These are phyloP conservation scores for Kockiozyma suomiensis DNA, from an alignment of 805 yeast genomes.

Conservation along the genomic window DNA sequence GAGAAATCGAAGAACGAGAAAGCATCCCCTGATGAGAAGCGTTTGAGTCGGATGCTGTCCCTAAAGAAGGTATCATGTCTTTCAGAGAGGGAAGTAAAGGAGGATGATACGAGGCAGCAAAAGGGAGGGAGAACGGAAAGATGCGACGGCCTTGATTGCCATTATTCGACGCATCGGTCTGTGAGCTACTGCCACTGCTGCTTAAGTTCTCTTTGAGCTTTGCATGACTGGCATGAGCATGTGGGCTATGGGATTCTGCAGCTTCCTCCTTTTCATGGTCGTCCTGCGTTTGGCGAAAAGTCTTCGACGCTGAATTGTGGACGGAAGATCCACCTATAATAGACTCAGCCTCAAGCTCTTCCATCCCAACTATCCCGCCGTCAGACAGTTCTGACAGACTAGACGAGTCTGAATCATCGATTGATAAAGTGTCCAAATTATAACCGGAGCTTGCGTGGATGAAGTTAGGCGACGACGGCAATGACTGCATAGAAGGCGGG, in stretches of 20 bases:
- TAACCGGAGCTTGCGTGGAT: neutral
- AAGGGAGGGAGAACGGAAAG: constrained; percentile 25
- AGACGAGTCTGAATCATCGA: neutral
- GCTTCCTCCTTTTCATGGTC: neutral
- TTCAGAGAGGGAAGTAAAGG: constrained; percentile 2
- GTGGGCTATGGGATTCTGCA: neutral
- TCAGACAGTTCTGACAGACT: neutral
- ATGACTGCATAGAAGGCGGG: neutral
- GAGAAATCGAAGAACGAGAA: neutral
- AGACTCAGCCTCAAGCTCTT: constrained; percentile 9
- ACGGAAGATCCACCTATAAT: constrained; percentile 16
- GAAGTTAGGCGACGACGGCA: neutral
- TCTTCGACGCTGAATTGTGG: neutral
- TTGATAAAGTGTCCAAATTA: neutral
- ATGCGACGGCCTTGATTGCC: neutral
- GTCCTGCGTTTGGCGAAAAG: neutral
- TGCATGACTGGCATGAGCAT: neutral
- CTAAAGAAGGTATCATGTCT: neutral
- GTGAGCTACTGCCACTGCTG: neutral
- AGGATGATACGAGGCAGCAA: constrained; percentile 5
- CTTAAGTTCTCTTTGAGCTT: neutral
- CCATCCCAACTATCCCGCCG: neutral
- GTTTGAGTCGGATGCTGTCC: neutral
- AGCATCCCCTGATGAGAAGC: neutral
- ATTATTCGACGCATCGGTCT: neutral